Percentiles rank a stretch among this genome's conserved stretches.
These are phyloP conservation scores for Candida rishiriensis DNA, from an alignment of 805 yeast species.

Conservation along the genomic window DNA sequence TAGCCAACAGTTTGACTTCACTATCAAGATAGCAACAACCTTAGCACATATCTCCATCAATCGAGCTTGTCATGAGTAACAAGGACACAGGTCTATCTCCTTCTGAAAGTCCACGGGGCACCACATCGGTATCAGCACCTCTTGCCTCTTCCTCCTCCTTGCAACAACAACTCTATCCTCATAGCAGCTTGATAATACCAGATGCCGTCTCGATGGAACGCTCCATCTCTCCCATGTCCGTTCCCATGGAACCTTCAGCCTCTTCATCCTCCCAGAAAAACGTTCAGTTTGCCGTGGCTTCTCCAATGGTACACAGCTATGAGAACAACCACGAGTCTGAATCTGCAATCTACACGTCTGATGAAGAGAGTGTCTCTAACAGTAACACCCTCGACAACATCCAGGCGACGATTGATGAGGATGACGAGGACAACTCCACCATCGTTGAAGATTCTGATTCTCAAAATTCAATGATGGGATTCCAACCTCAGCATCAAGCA, in stretches of 20 bases:
- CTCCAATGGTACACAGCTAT: conserved; percentile 16
- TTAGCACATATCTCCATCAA: too few relatives aligned
- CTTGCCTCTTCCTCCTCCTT: too few relatives aligned
- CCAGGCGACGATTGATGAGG: not conserved
- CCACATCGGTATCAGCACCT: too few relatives aligned
- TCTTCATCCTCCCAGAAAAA: conserved; percentile 3
- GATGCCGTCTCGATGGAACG: conserved; percentile 4
- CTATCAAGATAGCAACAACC: too few relatives aligned
- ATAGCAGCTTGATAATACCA: too few relatives aligned
- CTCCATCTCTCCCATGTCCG: conserved; percentile 16
- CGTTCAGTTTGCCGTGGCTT: conserved; percentile 18
- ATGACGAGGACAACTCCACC: conserved; percentile 2
- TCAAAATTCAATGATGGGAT: not conserved
- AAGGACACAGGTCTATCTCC: too few relatives aligned
- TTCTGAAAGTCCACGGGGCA: too few relatives aligned
- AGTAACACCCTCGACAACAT: not conserved
- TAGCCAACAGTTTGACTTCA: too few relatives aligned
- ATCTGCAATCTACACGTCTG: conserved; percentile 22
- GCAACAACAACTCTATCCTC: too few relatives aligned
- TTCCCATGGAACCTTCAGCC: conserved; percentile 1
- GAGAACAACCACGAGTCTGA: conserved; percentile 10
- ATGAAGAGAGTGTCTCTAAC: conserved; percentile 12
- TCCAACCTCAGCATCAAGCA: not conserved
- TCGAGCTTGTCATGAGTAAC: too few relatives aligned
- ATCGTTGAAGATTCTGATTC: not conserved